Percentiles rank a stretch among this genome's conserved stretches.
These are phyloP conservation scores for Dunaliella sp. DNA, from an alignment of 139 green algal genomes.

Conservation along the genomic window DNA sequence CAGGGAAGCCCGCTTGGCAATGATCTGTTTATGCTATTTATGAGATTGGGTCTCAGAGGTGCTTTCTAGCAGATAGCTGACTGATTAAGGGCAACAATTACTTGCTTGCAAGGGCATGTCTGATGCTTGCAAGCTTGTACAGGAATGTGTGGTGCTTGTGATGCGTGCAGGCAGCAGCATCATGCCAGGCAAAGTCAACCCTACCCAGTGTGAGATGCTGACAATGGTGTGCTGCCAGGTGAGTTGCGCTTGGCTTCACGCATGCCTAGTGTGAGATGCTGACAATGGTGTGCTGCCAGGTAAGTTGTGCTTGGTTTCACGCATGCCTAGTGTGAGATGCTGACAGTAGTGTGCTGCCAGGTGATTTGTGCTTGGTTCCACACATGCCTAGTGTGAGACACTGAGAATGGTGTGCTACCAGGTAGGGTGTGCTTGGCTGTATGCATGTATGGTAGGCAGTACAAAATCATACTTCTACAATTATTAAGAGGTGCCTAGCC, in stretches of 20 bases:
- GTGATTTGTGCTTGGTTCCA: constrained; percentile 19
- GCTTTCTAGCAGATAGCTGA: no score
- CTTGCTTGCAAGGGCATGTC: no score
- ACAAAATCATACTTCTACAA: no score
- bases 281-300: constrained; percentile 91
- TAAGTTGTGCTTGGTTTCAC: constrained; percentile 7
- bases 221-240: constrained; percentile 92
- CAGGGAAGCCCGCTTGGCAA: no score
- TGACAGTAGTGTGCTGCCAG: constrained; percentile 93
- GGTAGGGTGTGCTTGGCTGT: constrained; percentile 23
- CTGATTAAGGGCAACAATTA: no score
- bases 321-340: constrained; percentile 93
- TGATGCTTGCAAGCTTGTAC: no score
- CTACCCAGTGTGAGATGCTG: constrained; percentile 95
- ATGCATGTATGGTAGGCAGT: no score
- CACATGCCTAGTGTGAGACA: constrained; percentile 92
- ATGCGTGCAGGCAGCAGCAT: constrained; percentile 1
- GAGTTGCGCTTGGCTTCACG: neutral
- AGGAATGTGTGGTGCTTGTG: no score
- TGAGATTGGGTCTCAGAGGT: no score
- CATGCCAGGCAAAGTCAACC: constrained; percentile 84
- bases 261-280: constrained; percentile 95
- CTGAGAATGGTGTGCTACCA: constrained; percentile 92
- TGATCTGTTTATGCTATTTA: no score
- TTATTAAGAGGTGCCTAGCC: no score